Evolutionary conservation across 2,329 filamentous ascomycete species (phyloP).

Genomic region (Pyrenochaeta sp.): DNA sequence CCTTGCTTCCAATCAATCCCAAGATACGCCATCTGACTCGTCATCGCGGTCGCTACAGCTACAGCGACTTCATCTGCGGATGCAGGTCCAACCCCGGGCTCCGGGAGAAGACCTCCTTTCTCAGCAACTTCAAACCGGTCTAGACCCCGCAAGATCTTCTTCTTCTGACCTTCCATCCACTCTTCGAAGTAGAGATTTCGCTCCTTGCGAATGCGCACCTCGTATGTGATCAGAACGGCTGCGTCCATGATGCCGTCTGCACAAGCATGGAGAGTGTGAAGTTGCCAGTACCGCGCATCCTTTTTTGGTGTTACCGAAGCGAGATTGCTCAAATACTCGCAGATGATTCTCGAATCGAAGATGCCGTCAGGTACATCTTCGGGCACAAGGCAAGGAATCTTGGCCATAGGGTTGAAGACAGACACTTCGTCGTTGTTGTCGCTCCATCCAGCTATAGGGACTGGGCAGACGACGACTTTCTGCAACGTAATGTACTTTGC

Average conservation of each 20-base stretch:
- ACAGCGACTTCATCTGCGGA: slow-evolving; percentile 36
- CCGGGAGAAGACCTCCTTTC: slow-evolving; percentile 18
- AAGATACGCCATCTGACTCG: slow-evolving; percentile 15
- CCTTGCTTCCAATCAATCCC: slow-evolving; percentile 27
- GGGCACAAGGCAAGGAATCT: slow-evolving; percentile 40
- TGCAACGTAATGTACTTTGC: slow-evolving; percentile 33
- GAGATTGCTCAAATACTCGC: slow-evolving; percentile 34
- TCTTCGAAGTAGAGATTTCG: slow-evolving; percentile 31
- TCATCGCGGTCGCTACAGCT: slow-evolving; percentile 24
- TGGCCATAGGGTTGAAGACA: slow-evolving; percentile 39
- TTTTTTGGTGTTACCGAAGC: slow-evolving; percentile 17
- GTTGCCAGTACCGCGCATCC: slow-evolving; percentile 28
- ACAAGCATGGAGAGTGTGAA: slow-evolving; percentile 33
- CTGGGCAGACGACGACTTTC: slow-evolving; percentile 42
- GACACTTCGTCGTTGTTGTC: slow-evolving; percentile 41
- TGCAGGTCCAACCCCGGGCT: slow-evolving; percentile 13
- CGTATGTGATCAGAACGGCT: slow-evolving; percentile 36
- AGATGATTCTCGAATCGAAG: slow-evolving; percentile 41
- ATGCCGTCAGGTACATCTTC: slow-evolving; percentile 36
- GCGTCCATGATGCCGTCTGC: slow-evolving; percentile 45
- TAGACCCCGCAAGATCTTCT: slow-evolving; percentile 35
- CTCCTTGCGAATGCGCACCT: slow-evolving; percentile 36
- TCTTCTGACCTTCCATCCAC: slow-evolving; percentile 41
- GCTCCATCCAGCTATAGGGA: slow-evolving; percentile 38
- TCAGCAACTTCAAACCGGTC: slow-evolving; percentile 35